Percentiles rank a stretch among this genome's conserved stretches.
phyloP scores from a whole-genome alignment of 2,329 filamentous ascomycete species.

The Colletotrichum sidae region DNA sequence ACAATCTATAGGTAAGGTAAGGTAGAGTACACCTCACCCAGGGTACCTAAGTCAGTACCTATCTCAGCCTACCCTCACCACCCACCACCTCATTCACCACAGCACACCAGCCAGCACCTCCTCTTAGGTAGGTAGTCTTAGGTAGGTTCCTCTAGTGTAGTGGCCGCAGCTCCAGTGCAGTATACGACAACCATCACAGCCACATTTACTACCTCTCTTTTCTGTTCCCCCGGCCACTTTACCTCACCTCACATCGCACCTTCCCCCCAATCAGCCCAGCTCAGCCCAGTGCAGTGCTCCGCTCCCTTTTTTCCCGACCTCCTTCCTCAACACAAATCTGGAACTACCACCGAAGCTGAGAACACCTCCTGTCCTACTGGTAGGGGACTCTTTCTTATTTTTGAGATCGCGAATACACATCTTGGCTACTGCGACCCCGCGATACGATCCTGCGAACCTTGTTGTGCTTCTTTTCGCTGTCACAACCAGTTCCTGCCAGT shows the following conservation, averaged over 20 bases:
- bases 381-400: conserved; percentile 9
- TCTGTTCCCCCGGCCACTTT: conserved; percentile 9
- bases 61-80: no score
- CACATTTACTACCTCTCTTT: conserved; percentile 17
- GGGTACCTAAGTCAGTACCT: no score
- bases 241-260: conserved; percentile 19
- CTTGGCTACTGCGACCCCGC: conserved; percentile 37
- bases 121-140: not conserved
- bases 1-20: no score
- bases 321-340: not conserved
- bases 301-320: conserved; percentile 29
- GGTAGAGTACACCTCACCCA: no score
- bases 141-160: conserved; percentile 33
- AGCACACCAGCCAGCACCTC: no score
- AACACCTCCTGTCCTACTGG: conserved; percentile 25
- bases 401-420: no score
- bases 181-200: conserved; percentile 42
- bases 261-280: conserved; percentile 27
- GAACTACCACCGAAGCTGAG: conserved; percentile 10
- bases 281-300: no score
- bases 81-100: no score
- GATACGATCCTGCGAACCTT: conserved; percentile 38
- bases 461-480: no score
- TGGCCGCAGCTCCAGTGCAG: conserved; percentile 44
- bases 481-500: no score